These are phyloP conservation scores for Penicillium sumatraense DNA, from an alignment of 2,329 filamentous ascomycete species.

Conservation along the genomic window DNA sequence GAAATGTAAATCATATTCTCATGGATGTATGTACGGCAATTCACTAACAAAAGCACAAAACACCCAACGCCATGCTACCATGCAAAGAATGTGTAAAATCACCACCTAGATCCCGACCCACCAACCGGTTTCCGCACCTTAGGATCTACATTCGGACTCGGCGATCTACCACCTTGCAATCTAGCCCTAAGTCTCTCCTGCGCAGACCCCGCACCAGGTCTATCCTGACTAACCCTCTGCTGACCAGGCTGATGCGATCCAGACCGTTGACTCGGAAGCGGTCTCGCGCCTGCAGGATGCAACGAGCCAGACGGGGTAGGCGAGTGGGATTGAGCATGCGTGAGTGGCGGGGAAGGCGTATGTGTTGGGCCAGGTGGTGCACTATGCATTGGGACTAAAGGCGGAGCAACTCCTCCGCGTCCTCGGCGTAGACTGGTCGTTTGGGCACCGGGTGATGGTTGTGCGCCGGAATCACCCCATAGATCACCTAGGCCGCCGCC, in stretches of 20 bases:
- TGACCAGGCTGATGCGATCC: conserved; percentile 71
- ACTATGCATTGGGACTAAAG: conserved; percentile 26
- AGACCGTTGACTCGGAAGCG: conserved; percentile 72
- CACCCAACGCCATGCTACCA: conserved; percentile 26
- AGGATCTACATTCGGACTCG: conserved; percentile 40
- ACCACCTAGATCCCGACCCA: conserved; percentile 23
- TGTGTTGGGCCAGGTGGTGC: conserved; percentile 26
- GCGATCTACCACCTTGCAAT: conserved; percentile 63
- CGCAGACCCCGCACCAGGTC: conserved; percentile 52
- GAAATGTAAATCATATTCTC: background rate
- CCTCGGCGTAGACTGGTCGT: conserved; percentile 46
- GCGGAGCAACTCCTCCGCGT: conserved; percentile 31
- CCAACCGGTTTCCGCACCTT: conserved; percentile 39
- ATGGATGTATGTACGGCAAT: conserved; percentile 6
- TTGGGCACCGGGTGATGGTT: conserved; percentile 36
- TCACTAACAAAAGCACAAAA: conserved; percentile 8
- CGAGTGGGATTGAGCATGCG: conserved; percentile 29
- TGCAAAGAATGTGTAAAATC: conserved; percentile 6
- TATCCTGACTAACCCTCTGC: conserved; percentile 35
- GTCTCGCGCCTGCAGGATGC: conserved; percentile 52
- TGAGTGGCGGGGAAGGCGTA: conserved; percentile 20
- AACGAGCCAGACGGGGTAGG: conserved; percentile 27
- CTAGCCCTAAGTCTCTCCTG: conserved; percentile 83
- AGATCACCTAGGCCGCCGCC: conserved; percentile 60
- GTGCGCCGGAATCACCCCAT: conserved; percentile 54